Base-by-base conservation (phyloP, 306 rosid genomes). In the Malus sieversii region DNA sequence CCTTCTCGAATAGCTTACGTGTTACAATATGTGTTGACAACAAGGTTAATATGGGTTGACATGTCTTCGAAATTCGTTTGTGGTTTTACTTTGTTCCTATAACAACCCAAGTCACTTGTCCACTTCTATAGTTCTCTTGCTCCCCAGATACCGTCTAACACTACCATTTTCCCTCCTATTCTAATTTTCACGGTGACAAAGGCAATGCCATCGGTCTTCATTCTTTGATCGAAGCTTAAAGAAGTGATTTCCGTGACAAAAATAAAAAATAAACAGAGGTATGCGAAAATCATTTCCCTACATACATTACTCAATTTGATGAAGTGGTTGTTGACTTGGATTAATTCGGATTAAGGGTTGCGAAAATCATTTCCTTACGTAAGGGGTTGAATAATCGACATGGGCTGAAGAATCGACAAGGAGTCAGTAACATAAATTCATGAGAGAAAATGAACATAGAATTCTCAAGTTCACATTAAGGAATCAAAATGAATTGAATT, bases 401-500 rank as follows among this genome's bases (percentile, higher is more conserved):
- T 1, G 52, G 53, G 5, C 1, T 46, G 53, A 48, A 48, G 19
- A 14, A 48, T 48, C 55, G 55, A 4, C 55, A 15, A 14, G 20
- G 55, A 48, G 13, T 48, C 8, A 0, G 5, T 9, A n/a, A 57
- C 62, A n/a, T 4, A 57, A n/a, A 57, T 8, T 19, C 61, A 8
- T 20, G 27, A 57, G n/a, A 57, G 61, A 57, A 8, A 57, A 57
- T 5, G 5, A n/a, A 20, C 27, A 19, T 2, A 9, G 14, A 57
- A 57, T 20, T 57, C 27, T 57, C 10, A n/a, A 32, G 3, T 53
- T 82, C 23, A 67, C 76, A 59, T 11, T 10, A 76, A 83, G 81
- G 79, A 88, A 85, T 86, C 23, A 51, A 48, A 16, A 63, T 38
- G 27, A 84, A 74, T 67, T 72, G 63, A 27, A 77, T 63, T 64